Evolutionary conservation across 768 basidiomycete genomes (phyloP).

Genomic region (Gautieria morchelliformis): DNA sequence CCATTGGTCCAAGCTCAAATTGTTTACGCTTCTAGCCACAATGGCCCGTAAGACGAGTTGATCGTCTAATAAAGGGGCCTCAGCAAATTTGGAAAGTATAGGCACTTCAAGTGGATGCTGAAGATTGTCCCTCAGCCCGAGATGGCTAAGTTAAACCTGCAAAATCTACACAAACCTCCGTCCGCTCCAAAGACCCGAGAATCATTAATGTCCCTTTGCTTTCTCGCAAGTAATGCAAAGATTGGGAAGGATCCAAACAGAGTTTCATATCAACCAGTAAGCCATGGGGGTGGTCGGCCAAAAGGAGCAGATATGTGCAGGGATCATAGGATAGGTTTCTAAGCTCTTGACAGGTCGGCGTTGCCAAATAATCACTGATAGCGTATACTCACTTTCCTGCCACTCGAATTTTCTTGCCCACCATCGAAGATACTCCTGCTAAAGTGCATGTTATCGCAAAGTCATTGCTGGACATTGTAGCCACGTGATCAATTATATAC

Average conservation of each 20-base stretch:
- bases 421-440: not conserved
- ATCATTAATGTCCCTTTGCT: conserved; percentile 7
- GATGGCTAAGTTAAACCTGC: not conserved
- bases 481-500: not conserved
- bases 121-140: not conserved
- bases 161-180: not conserved
- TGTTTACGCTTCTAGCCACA: not conserved
- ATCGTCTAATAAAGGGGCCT: conserved; percentile 3
- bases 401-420: conserved; percentile 1
- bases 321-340: conserved; percentile 6
- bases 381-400: conserved; percentile 4
- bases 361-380: not conserved
- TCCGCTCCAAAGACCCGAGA: not conserved
- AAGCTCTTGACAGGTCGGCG: not conserved
- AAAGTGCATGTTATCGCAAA: not conserved
- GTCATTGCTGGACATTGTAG: not conserved
- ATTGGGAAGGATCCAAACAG: conserved; percentile 6
- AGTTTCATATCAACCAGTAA: conserved; percentile 5
- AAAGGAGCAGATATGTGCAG: conserved; percentile 3
- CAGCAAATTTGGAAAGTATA: conserved; percentile 4
- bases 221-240: conserved; percentile 1
- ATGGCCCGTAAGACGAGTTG: conserved; percentile 2
- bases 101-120: conserved; percentile 4
- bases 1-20: conserved; percentile 2
- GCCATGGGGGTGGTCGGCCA: conserved; percentile 1